Evolutionary conservation across 371 early-diverging fungal species (phyloP), one percentile per base, ranked within the genome.

Genomic region (Batrachochytrium dendrobatidis): DNA sequence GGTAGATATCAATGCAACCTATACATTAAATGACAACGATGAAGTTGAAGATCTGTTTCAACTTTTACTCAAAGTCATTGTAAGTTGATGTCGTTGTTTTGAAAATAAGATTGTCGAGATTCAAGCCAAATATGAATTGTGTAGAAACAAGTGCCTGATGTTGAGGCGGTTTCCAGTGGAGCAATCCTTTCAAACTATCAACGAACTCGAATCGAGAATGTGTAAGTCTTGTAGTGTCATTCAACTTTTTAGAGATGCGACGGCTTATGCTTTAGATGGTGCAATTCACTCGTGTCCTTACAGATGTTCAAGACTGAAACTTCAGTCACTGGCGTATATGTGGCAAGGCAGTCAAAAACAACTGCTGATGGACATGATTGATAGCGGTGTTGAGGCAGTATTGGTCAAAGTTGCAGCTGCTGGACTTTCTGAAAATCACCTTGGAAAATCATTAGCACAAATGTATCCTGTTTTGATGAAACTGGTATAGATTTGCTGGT

Each of bases 181-280:
- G 99, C 99, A 0, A 99, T 99, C 61, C 75, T 97, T 39, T 97
- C 97, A 4, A 89, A 83, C 64, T 99, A 99, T 72, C 99, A 99
- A 72, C 83, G 95, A 30, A 88, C 93, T 33, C 86, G 99, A 45
- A 96, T 99, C 1, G 94, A 98, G 67, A 81, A 90, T 74, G 92
- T 99, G 79, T 91, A 87, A 66, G 71, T 54, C 7, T 29, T 31
- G 39, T 15, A 12, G n/a, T n/a, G 39, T n/a, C 28, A 30, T 20
- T 4, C 20, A 25, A 20, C 24, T 26, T 56, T 29, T 49, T 15
- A 12, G 34, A 24, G 39, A 39, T 15, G n/a, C 39, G 39, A 12
- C 12, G 50, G 18, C 6, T 22, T 48, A 15, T 58, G 53, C 39
- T 39, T 12, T 39, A 39, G 12, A 12, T 39, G 8, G 29, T 18